Evolutionary conservation across 1,284 basidiomycete genomes (phyloP).

Genomic region (Neolentinus lepideus): DNA sequence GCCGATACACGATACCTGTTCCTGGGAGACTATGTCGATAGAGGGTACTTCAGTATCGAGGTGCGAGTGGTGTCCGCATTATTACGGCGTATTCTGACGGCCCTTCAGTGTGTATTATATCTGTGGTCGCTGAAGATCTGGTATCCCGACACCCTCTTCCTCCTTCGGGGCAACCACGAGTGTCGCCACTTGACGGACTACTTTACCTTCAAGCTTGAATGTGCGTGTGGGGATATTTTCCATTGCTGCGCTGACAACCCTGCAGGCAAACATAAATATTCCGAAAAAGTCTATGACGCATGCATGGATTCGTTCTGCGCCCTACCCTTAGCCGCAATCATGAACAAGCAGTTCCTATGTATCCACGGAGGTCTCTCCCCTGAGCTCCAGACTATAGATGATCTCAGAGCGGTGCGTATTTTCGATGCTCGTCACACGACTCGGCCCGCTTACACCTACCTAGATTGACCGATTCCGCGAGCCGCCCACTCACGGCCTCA

Average conservation of each 20-base stretch:
- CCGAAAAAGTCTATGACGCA: conserved; percentile 83
- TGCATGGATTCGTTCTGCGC: conserved; percentile 94
- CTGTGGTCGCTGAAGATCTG: conserved; percentile 88
- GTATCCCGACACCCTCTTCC: conserved; percentile 87
- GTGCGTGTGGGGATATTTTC: conserved; percentile 25
- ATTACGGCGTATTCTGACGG: conserved; percentile 14
- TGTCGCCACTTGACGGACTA: conserved; percentile 85
- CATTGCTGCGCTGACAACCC: not conserved
- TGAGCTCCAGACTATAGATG: conserved; percentile 87
- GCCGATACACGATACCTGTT: conserved; percentile 92
- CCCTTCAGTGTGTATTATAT: conserved; percentile 78
- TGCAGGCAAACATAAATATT: conserved; percentile 94
- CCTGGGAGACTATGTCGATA: conserved; percentile 92
- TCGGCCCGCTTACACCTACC: conserved; percentile 5
- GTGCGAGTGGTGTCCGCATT: conserved; percentile 25
- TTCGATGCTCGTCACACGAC: not conserved
- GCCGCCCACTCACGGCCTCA: conserved; percentile 88
- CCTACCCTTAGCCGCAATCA: conserved; percentile 86
- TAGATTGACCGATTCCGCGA: conserved; percentile 93
- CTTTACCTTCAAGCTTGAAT: conserved; percentile 89
- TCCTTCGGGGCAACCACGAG: conserved; percentile 90
- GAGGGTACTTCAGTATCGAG: conserved; percentile 91
- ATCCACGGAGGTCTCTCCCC: conserved; percentile 92
- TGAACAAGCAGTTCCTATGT: conserved; percentile 98
- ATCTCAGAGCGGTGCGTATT: conserved; percentile 63